Evolutionary conservation across 352 stramenopile species (phyloP).

Genomic region (Phytophthora tentaculata): DNA sequence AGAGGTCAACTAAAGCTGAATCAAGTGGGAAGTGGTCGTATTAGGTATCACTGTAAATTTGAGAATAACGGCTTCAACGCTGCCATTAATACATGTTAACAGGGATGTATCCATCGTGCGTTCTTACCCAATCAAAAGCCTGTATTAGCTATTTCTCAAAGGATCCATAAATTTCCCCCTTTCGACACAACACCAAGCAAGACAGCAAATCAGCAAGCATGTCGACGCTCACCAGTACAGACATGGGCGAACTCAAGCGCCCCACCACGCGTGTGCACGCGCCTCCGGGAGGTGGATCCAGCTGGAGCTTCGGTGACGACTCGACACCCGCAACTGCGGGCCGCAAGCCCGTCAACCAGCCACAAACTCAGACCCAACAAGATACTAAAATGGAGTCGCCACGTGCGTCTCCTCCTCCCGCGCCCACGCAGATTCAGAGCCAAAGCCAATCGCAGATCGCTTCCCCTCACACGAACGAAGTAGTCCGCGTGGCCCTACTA

Average conservation of each 20-base stretch:
- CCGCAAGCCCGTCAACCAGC: conserved; percentile 32
- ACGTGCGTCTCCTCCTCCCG: conserved; percentile 25
- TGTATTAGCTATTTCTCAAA: conserved; percentile 3
- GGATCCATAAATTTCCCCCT: conserved; percentile 16
- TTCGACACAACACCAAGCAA: neutral
- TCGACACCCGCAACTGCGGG: conserved; percentile 15
- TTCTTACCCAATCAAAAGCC: conserved; percentile 19
- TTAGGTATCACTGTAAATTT: no score
- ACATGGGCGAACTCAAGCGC: conserved; percentile 85
- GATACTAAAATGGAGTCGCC: conserved; percentile 35
- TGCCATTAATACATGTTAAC: no score
- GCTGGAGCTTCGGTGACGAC: conserved; percentile 73
- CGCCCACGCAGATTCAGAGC: conserved; percentile 33
- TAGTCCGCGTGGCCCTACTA: conserved; percentile 68
- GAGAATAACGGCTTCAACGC: no score
- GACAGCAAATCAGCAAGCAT: conserved; percentile 23
- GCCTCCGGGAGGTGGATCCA: conserved; percentile 77
- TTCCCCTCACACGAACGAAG: conserved; percentile 26
- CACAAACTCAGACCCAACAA: conserved; percentile 7
- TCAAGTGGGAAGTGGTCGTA: no score
- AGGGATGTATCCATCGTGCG: no score
- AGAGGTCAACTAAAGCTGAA: no score
- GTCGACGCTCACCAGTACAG: conserved; percentile 85
- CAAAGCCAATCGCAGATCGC: conserved; percentile 28
- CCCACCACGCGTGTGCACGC: conserved; percentile 82